Evolutionary conservation across 2,329 filamentous ascomycete species (phyloP), one percentile per base, ranked within the genome.

Genomic region (Ophiosphaerella narmari): DNA sequence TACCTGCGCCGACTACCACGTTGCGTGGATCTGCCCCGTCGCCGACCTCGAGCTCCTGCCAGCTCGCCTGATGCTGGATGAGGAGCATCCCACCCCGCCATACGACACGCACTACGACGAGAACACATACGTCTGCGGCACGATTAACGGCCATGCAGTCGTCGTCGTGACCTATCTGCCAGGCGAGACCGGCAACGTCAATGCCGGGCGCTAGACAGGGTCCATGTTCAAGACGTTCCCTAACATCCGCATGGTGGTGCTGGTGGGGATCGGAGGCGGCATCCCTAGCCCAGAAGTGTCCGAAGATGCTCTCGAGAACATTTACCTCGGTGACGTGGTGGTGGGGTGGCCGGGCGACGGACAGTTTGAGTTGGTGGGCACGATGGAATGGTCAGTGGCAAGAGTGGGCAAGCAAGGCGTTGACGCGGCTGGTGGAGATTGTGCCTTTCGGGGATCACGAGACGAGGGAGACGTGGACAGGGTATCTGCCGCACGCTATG

Each of bases 101-200:
- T 52, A 55, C 39, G 36, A 55, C 12, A 55, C 53, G 4, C 32
- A 55, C 34, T 47, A 51, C 54, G 50, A 57, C 39, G 50, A 54
- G 21, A 57, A 54, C 39, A 46, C 37, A 3, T 56, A 56, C 31
- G 37, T 43, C 34, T 48, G 36, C 38, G 50, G 50, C 7, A 42
- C 47, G 2, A 54, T 57, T 39, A 46, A 37, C 18, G 42, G 41
- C 39, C 54, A 57, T 40, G 16, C 41, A 2, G 54, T 57, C 24
- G 50, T 54, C 11, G 36, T 57, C 23, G 50, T 31, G 11, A 46
- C 38, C 7, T 51, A 41, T 35, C 42, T 45, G 12, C 38, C 3
- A 7, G 54, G 54, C 13, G 45, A 47, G 24, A 51, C 50, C 8
- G 50, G 47, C 16, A 39, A 39, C 18, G 14, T 39, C 39, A 57